A percentile compares a stretch with the other conserved stretches of the same genome.
Evolutionary conservation across 2,329 filamentous ascomycete species (phyloP).

Genomic region (Hypoxylon sp.): DNA sequence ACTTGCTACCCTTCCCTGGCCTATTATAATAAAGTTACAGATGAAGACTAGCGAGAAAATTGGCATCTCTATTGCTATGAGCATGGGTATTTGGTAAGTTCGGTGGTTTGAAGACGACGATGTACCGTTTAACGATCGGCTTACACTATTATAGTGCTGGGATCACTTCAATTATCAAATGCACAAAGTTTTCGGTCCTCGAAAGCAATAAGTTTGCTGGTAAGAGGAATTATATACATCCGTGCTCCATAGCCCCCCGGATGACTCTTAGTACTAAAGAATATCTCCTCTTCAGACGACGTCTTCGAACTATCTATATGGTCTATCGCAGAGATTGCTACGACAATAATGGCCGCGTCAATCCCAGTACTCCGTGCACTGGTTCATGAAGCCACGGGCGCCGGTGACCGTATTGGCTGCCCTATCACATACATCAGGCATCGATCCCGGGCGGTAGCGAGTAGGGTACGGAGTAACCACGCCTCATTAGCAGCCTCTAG

Average conservation of each 20-base stretch:
- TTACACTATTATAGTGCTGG: conserved; percentile 36
- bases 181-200: conserved; percentile 37
- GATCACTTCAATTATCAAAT: conserved; percentile 39
- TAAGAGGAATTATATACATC: conserved; percentile 2
- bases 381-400: conserved; percentile 42
- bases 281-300: conserved; percentile 22
- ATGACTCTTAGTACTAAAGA: neutral
- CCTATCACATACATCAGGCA: conserved; percentile 18
- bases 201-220: conserved; percentile 32
- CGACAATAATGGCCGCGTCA: conserved; percentile 56
- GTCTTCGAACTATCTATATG: conserved; percentile 48
- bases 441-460: conserved; percentile 21
- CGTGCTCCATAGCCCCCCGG: neutral
- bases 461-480: conserved; percentile 17
- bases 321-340: conserved; percentile 54
- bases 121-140: neutral
- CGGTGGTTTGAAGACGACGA: neutral
- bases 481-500: neutral
- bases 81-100: conserved; percentile 54
- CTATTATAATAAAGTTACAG: conserved; percentile 55
- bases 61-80: conserved; percentile 56
- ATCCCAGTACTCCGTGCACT: conserved; percentile 54
- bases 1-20: conserved; percentile 57
- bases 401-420: conserved; percentile 8
- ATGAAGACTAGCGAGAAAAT: conserved; percentile 58